Percentiles rank a stretch among this genome's conserved stretches.
phyloP scores from a whole-genome alignment of 768 basidiomycete species.

The Sutorius australiensis region DNA sequence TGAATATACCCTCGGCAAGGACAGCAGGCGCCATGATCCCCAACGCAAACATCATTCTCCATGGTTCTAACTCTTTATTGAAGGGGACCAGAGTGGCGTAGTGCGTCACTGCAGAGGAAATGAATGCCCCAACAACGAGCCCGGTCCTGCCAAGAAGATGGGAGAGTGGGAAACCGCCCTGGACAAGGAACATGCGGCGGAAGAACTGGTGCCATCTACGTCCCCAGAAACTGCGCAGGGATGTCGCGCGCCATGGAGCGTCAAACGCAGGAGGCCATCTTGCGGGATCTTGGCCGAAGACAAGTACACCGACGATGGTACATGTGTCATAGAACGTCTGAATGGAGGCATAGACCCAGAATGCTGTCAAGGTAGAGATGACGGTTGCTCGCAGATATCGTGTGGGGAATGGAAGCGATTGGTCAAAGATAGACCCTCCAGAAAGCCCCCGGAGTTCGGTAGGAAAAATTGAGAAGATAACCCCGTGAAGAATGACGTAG shows the following conservation, averaged over 20 bases:
- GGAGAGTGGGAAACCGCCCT: neutral
- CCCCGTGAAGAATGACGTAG: constrained; percentile 44
- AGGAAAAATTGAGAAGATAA: constrained; percentile 3
- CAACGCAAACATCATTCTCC: neutral
- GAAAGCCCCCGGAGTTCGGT: constrained; percentile 11
- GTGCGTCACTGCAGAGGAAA: neutral
- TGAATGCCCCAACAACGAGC: neutral
- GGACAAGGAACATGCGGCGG: neutral
- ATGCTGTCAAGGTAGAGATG: constrained; percentile 30
- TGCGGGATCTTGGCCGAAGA: neutral
- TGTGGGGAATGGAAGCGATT: constrained; percentile 12
- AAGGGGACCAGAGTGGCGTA: neutral
- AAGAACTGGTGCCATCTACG: neutral
- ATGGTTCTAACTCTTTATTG: neutral
- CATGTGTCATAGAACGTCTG: neutral
- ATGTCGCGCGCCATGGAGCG: neutral
- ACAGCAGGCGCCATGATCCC: neutral
- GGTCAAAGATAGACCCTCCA: constrained; percentile 33
- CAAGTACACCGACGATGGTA: neutral
- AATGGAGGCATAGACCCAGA: neutral
- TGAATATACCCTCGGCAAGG: neutral
- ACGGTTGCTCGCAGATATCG: constrained; percentile 34
- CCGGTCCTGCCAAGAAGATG: neutral
- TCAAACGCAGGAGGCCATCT: neutral
- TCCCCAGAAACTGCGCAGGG: neutral